A percentile compares a stretch with the other conserved stretches of the same genome.
Conservation (phyloP, 768 basidiomycete genomes). For the Leucocoprinus birnbaumii region DNA sequence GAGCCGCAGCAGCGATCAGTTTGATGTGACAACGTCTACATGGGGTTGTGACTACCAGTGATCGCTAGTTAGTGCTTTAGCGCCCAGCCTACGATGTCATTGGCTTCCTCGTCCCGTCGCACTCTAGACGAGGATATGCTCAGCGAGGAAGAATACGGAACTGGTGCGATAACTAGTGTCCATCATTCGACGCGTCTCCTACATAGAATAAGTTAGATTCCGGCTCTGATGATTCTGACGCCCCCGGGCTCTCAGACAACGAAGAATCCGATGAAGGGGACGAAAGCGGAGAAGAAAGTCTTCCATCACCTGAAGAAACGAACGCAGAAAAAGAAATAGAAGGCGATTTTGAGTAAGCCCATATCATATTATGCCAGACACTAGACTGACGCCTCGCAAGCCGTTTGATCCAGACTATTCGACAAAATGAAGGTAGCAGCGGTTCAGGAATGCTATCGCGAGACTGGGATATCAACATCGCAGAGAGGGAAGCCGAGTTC, state of each 20-base stretch:
- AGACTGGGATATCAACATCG: constrained; percentile 74
- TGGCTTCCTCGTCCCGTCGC: not conserved
- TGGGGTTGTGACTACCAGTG: not conserved
- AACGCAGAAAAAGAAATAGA: constrained; percentile 49
- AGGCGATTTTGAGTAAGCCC: constrained; percentile 55
- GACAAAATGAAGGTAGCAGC: constrained; percentile 41
- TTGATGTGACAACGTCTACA: not conserved
- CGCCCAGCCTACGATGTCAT: not conserved
- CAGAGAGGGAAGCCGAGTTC: constrained; percentile 67
- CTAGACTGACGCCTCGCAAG: constrained; percentile 5
- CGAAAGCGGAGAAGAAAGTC: constrained; percentile 17
- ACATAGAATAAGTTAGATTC: not conserved
- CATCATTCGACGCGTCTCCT: not conserved
- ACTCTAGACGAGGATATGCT: not conserved
- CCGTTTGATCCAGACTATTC: constrained; percentile 67
- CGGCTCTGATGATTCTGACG: constrained; percentile 9
- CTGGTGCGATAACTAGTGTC: not conserved
- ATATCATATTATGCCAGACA: not conserved
- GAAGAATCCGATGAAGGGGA: constrained; percentile 19
- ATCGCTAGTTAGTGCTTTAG: not conserved
- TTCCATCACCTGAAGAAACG: constrained; percentile 18
- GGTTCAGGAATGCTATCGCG: constrained; percentile 47
- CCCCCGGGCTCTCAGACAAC: constrained; percentile 4
- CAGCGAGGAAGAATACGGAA: constrained; percentile 3
- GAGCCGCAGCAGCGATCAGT: too few species aligned